Base-by-base conservation (phyloP, 1,284 basidiomycete species). In the Ustilago loliicola region DNA sequence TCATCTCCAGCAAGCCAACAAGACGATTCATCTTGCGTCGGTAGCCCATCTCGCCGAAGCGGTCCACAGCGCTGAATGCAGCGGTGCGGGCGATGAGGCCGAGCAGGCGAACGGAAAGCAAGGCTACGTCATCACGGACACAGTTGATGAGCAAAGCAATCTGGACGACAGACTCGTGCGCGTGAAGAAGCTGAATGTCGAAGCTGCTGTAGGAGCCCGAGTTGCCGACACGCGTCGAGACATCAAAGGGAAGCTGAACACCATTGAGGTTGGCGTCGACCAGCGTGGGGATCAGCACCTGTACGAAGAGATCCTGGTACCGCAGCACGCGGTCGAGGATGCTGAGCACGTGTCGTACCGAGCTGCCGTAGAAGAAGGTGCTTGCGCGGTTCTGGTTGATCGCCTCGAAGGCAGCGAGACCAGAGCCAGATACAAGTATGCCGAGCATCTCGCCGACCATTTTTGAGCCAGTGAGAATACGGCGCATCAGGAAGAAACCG, bases 231-330 rank as follows among this genome's bases (percentile, higher is more conserved):
- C 71, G 66, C 7, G 75, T 52, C n/a, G 73, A 63, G 21, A 80
- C 66, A 36, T 82, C 79, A 25, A 79, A 78, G 19, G 61, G 72
- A 34, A 73, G 66, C 27, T 68, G 63, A 2, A 71, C 66, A 27
- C 79, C 79, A 36, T 52, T 64, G 45, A 68, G 59, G 19, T 38
- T 57, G 10, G 77, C 69, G 57, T 94, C 92, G 9, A 90, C 88
- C 7, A 96, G 89, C 4, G 93, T 87, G 2, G 95, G 94, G 13
- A 97, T 88, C 52, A 98, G 90, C 19, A 96, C 91, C 69, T 98
- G 94, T 52, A 95, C 89, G 88, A 96, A 98, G 59, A 94, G 90
- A 60, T 93, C 91, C 85, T 98, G 95, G 34, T 95, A 89, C 65
- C 94, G 93, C 62, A 98, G 88, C 0, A 94, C 90, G 1, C 94